Percentiles rank a stretch among this genome's conserved stretches.
Evolutionary conservation across 352 stramenopile species (phyloP).

Genomic region (Pythium rhizo-oryzae): DNA sequence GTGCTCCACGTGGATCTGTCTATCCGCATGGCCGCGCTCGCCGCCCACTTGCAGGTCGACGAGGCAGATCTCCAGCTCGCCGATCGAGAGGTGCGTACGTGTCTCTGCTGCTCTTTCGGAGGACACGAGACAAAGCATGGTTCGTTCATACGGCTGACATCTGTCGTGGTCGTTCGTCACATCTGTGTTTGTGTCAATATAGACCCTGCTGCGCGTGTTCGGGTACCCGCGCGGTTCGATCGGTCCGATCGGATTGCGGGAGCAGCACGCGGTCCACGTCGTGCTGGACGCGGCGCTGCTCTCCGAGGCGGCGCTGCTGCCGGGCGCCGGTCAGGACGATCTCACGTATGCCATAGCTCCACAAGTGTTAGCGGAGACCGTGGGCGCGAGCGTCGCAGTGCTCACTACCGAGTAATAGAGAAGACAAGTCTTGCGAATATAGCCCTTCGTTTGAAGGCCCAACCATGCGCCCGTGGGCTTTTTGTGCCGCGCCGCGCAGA

Average conservation of each 20-base stretch:
- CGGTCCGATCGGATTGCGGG: constrained; percentile 60
- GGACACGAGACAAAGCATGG: not conserved
- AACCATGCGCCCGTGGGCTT: too few species aligned
- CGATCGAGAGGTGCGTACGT: constrained; percentile 54
- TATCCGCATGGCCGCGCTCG: constrained; percentile 58
- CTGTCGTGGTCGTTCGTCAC: not conserved
- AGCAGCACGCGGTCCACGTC: constrained; percentile 50
- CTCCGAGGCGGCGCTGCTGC: constrained; percentile 40
- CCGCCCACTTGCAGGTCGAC: constrained; percentile 27
- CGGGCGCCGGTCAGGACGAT: constrained; percentile 46
- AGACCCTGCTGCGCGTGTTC: constrained; percentile 69
- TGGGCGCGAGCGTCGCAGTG: constrained; percentile 20
- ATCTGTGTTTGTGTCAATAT: not conserved
- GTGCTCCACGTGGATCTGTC: constrained; percentile 51
- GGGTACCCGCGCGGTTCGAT: constrained; percentile 64
- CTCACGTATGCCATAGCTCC: constrained; percentile 55
- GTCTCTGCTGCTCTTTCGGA: too few species aligned
- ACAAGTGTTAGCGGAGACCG: constrained; percentile 12
- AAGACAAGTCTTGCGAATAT: too few species aligned
- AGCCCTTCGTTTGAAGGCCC: too few species aligned
- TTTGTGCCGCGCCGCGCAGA: too few species aligned
- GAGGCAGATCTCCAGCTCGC: constrained; percentile 41
- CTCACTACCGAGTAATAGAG: not conserved
- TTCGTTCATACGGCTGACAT: not conserved
- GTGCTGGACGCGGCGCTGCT: constrained; percentile 48